Percentiles rank a stretch among this genome's conserved stretches.
phyloP scores from a whole-genome alignment of 2,329 filamentous ascomycete genomes.

The Xylaria sp. region DNA sequence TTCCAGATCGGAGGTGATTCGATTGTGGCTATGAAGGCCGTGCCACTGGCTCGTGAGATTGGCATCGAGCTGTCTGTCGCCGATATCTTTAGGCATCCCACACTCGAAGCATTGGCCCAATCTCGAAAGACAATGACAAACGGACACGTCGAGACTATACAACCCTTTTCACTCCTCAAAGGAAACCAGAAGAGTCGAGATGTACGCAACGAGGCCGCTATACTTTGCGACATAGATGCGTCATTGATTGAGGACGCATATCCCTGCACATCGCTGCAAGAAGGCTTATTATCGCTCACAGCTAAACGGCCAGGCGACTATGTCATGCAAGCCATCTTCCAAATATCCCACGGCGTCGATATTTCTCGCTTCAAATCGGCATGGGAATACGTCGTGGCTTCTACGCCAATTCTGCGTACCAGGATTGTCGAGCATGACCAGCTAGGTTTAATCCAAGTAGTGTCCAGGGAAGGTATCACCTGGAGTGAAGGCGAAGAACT shows the following conservation, averaged over 20 bases:
- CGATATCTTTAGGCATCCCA: conserved; percentile 6
- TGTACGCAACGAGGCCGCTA: background rate
- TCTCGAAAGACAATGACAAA: conserved; percentile 6
- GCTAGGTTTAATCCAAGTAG: conserved; percentile 7
- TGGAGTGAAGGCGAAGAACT: conserved; percentile 11
- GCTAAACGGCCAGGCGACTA: conserved; percentile 2
- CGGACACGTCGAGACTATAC: background rate
- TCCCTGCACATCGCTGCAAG: conserved; percentile 4
- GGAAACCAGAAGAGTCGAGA: background rate
- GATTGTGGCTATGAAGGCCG: conserved; percentile 16
- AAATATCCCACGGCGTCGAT: background rate
- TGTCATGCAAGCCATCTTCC: conserved; percentile 8
- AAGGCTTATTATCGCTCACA: conserved; percentile 4
- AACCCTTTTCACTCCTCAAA: background rate
- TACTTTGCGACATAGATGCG: background rate
- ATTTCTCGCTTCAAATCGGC: conserved; percentile 4
- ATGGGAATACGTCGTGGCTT: conserved; percentile 5
- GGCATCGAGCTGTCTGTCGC: conserved; percentile 3
- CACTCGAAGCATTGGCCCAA: background rate
- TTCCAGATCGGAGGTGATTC: conserved; percentile 28
- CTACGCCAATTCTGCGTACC: background rate
- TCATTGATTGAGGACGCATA: background rate
- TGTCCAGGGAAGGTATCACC: background rate
- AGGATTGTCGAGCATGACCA: conserved; percentile 12
- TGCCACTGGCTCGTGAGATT: background rate